Evolutionary conservation across 1,284 basidiomycete species (phyloP).

Genomic region (Ustilago loliicola): DNA sequence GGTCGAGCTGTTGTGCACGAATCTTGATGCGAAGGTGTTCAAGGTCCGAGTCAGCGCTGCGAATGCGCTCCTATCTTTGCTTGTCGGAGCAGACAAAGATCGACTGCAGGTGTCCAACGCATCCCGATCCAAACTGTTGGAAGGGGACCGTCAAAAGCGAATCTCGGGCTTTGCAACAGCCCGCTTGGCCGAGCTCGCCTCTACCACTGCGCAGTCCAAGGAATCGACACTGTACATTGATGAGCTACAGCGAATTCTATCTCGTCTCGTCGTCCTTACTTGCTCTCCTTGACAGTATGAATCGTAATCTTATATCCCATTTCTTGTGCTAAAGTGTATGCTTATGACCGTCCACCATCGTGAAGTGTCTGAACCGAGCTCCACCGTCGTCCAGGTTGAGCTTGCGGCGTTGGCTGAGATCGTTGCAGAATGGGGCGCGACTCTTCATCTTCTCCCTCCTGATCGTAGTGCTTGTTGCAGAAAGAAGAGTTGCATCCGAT

Average conservation of each 20-base stretch:
- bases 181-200: constrained; percentile 20
- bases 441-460: constrained; percentile 18
- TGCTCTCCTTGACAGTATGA: neutral
- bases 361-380: constrained; percentile 34
- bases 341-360: constrained; percentile 9
- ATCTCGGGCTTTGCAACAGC: constrained; percentile 12
- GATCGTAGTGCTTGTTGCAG: constrained; percentile 17
- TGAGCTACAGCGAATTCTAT: constrained; percentile 28
- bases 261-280: neutral
- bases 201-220: constrained; percentile 11
- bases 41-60: constrained; percentile 35
- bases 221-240: constrained; percentile 30
- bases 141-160: constrained; percentile 8
- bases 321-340: no score
- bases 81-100: neutral
- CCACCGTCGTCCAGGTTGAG: constrained; percentile 24
- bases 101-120: neutral
- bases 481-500: constrained; percentile 22
- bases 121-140: constrained; percentile 8
- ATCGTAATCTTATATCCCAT: constrained; percentile 5
- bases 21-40: constrained; percentile 31
- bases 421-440: constrained; percentile 27
- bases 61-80: constrained; percentile 31
- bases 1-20: constrained; percentile 21
- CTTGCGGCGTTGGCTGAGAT: constrained; percentile 17